Conservation (phyloP, 192 early-diverging fungal genomes). For the Mortierella hygrophila region DNA sequence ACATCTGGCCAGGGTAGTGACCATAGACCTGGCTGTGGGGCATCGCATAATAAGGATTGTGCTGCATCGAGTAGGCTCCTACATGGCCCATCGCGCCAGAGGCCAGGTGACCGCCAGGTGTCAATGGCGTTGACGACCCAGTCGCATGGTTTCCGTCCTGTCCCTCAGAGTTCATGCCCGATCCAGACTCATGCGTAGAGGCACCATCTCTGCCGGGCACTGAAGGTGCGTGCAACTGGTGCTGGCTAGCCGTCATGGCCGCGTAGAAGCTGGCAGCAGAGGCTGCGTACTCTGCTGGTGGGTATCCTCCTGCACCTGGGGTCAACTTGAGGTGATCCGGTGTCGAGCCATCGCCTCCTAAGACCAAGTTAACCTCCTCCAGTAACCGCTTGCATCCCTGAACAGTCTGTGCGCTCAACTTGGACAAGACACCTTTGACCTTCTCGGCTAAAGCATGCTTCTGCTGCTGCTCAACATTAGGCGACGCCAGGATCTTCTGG, state of each 20-base stretch:
- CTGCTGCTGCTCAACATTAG: conserved; percentile 82
- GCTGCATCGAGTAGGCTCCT: conserved; percentile 24
- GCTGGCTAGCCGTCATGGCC: conserved; percentile 28
- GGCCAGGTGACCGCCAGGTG: conserved; percentile 2
- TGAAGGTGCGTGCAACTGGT: conserved; percentile 18
- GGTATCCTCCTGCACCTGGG: conserved; percentile 17
- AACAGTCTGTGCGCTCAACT: conserved; percentile 73
- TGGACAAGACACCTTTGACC: conserved; percentile 69
- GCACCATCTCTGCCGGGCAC: conserved; percentile 8
- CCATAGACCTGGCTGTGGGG: conserved; percentile 46
- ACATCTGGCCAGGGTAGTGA: conserved; percentile 52
- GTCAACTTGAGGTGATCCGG: conserved; percentile 25
- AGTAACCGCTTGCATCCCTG: conserved; percentile 85
- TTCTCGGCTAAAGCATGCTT: conserved; percentile 82
- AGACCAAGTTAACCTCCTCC: conserved; percentile 75
- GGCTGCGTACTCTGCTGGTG: conserved; percentile 17
- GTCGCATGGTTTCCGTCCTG: conserved; percentile 20
- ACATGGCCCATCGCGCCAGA: conserved; percentile 25
- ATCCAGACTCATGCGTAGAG: conserved; percentile 6
- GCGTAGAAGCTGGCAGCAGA: conserved; percentile 31
- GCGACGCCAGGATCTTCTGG: conserved; percentile 89
- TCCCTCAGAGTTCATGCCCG: conserved; percentile 21
- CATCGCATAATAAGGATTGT: conserved; percentile 42
- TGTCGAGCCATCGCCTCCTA: conserved; percentile 33
- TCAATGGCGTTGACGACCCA: conserved; percentile 12